phyloP scores from a whole-genome alignment of 192 early-diverging fungal genomes.

The Dissophora ornata region DNA sequence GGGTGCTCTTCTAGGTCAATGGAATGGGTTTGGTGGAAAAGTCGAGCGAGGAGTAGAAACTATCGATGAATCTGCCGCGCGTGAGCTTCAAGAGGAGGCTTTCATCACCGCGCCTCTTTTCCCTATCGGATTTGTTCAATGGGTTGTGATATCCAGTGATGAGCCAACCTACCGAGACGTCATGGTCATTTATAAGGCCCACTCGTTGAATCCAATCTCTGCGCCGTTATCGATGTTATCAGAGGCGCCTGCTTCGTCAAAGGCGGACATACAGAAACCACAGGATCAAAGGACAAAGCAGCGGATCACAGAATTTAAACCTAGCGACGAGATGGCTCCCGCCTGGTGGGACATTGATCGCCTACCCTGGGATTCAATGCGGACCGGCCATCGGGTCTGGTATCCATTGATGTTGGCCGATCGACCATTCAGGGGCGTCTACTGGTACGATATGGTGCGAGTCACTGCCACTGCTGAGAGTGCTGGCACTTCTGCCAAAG shows the following conservation, averaged over 20 bases:
- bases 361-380: slow-evolving; percentile 40
- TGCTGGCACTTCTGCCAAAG: neutral
- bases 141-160: slow-evolving; percentile 21
- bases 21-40: slow-evolving; percentile 54
- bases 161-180: slow-evolving; percentile 21
- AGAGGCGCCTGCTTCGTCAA: neutral
- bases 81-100: slow-evolving; percentile 36
- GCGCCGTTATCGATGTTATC: neutral
- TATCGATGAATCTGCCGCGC: slow-evolving; percentile 25
- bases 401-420: slow-evolving; percentile 42
- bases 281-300: neutral
- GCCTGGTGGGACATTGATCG: slow-evolving; percentile 27
- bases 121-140: slow-evolving; percentile 34
- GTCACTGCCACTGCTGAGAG: neutral
- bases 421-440: slow-evolving; percentile 24
- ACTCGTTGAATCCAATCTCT: slow-evolving; percentile 1
- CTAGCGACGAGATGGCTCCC: slow-evolving; percentile 48
- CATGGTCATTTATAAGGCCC: slow-evolving; percentile 42
- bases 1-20: slow-evolving; percentile 38
- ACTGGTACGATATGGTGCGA: slow-evolving; percentile 24
- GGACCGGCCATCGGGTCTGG: slow-evolving; percentile 40
- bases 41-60: slow-evolving; percentile 30
- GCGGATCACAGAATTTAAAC: slow-evolving; percentile 16
- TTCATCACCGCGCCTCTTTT: slow-evolving; percentile 30
- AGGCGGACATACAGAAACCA: neutral